phyloP scores from a whole-genome alignment of 345 rosid genomes.

The Salix brachista region DNA sequence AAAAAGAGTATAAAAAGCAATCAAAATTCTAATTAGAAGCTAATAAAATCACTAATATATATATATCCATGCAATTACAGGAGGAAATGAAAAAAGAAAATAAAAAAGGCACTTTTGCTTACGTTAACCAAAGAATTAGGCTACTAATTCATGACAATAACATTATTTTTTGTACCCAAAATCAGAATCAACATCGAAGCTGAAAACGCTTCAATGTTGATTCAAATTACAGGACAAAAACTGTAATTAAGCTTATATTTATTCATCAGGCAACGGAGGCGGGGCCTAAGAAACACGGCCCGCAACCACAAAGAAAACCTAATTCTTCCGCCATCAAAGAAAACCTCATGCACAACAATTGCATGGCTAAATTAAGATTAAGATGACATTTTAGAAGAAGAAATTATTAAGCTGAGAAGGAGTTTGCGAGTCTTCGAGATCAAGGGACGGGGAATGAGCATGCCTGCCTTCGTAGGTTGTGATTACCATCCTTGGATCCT shows the following conservation, averaged over 20 bases:
- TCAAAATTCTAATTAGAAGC: neutral
- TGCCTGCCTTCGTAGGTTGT: slow-evolving; percentile 98
- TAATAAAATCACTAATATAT: too few relatives aligned
- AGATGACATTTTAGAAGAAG: slow-evolving; percentile 49
- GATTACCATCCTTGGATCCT: slow-evolving; percentile 98
- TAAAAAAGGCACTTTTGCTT: neutral
- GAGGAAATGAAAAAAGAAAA: too few relatives aligned
- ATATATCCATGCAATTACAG: neutral
- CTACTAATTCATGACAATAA: neutral
- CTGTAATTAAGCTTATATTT: neutral
- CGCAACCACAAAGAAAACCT: neutral
- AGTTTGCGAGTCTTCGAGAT: slow-evolving; percentile 52
- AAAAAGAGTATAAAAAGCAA: neutral
- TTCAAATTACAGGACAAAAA: neutral
- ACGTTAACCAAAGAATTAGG: neutral
- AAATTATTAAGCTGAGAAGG: slow-evolving; percentile 49
- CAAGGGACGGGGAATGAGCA: slow-evolving; percentile 77
- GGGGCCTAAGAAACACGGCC: neutral
- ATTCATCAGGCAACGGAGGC: neutral
- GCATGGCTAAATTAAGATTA: neutral
- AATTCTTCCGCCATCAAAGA: neutral
- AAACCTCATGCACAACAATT: neutral
- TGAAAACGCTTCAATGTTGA: neutral
- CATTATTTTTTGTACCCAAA: neutral
- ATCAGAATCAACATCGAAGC: neutral